These are phyloP conservation scores for Astragalus glycyphyllos DNA, from an alignment of 306 rosid genomes.

Conservation along the genomic window DNA sequence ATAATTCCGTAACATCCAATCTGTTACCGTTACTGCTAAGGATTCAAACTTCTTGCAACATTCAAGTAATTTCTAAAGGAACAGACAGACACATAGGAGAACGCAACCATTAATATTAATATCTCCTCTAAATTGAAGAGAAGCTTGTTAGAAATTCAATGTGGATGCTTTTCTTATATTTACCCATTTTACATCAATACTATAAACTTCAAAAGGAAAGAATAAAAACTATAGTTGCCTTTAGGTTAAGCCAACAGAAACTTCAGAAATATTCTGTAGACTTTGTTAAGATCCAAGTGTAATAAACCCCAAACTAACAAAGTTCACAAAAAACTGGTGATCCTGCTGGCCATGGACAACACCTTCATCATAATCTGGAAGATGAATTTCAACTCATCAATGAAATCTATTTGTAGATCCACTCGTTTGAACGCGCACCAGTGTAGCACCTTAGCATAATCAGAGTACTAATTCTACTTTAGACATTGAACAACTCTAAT, in stretches of 20 bases:
- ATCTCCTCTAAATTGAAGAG: conserved; percentile 10
- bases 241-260: conserved; percentile 42
- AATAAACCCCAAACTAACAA: conserved; percentile 14
- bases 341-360: conserved; percentile 36
- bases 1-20: background rate
- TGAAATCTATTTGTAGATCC: conserved; percentile 81
- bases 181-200: conserved; percentile 34
- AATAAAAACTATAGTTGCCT: conserved; percentile 40
- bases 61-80: background rate
- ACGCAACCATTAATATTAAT: background rate
- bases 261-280: conserved; percentile 30
- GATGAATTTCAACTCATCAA: conserved; percentile 34
- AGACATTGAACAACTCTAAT: too few species aligned
- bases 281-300: conserved; percentile 26
- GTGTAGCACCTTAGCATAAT: too few species aligned
- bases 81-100: background rate
- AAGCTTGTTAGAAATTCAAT: conserved; percentile 34
- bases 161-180: conserved; percentile 30
- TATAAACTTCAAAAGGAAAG: conserved; percentile 19
- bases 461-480: too few species aligned
- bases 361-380: too few species aligned
- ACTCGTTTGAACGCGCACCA: conserved; percentile 88
- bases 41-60: background rate
- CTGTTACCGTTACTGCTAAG: background rate
- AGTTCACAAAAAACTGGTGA: conserved; percentile 22